Evolutionary conservation across 1,139 yeast species (phyloP).

Genomic region (Ogataea hybrid): DNA sequence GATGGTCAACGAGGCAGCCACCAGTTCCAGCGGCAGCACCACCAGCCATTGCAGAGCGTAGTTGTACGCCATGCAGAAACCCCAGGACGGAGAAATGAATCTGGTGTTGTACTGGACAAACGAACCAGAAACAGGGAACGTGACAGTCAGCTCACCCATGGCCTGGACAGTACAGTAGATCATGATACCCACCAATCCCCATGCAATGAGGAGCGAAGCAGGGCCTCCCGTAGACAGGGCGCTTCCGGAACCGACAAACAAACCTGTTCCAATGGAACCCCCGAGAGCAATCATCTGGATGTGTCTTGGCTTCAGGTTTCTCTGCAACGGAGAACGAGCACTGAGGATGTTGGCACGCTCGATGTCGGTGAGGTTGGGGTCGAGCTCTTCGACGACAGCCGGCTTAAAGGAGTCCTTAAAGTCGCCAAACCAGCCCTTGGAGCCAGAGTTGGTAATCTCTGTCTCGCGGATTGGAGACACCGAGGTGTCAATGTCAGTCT

Average conservation of each 20-base stretch:
- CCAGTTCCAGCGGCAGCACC: constrained; percentile 67
- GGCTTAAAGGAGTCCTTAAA: constrained; percentile 33
- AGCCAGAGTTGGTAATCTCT: constrained; percentile 4
- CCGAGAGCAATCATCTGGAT: constrained; percentile 86
- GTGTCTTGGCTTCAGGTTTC: constrained; percentile 62
- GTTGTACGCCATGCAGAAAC: constrained; percentile 73
- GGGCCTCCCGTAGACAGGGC: constrained; percentile 70
- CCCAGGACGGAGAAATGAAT: constrained; percentile 69
- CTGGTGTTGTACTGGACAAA: constrained; percentile 64
- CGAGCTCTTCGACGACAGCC: constrained; percentile 45
- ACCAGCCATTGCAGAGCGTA: constrained; percentile 70
- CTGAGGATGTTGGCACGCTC: constrained; percentile 68
- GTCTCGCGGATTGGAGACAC: constrained; percentile 25
- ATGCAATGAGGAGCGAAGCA: constrained; percentile 57
- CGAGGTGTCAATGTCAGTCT: constrained; percentile 24
- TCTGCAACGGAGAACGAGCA: constrained; percentile 67
- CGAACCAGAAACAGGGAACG: constrained; percentile 71
- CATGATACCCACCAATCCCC: constrained; percentile 46
- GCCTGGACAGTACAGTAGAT: constrained; percentile 68
- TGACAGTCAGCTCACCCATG: constrained; percentile 65
- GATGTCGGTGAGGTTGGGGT: constrained; percentile 62
- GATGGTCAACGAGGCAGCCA: constrained; percentile 68
- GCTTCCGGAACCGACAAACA: constrained; percentile 61
- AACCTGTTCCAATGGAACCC: constrained; percentile 77
- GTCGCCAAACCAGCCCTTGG: constrained; percentile 19